These are phyloP conservation scores for Schoenoplectus tabernaemontani DNA, from an alignment of 202 grass and related monocot genomes.

Conservation along the genomic window DNA sequence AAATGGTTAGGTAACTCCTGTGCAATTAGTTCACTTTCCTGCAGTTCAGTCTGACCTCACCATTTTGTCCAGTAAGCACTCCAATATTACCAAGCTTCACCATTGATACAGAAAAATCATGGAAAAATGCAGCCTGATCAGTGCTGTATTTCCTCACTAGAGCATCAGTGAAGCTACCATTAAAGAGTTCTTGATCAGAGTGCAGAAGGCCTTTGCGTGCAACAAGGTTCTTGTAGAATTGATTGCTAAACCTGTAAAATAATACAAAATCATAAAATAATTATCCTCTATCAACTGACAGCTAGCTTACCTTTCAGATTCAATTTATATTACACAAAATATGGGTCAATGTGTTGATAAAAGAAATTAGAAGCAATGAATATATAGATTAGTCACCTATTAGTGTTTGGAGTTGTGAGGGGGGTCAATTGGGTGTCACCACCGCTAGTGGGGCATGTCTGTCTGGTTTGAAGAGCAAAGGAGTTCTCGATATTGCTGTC, in stretches of 20 bases:
- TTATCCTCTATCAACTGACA: neutral
- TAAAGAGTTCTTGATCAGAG: slow-evolving; percentile 42
- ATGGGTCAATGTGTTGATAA: neutral
- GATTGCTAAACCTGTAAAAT: slow-evolving; percentile 42
- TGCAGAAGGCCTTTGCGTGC: slow-evolving; percentile 32
- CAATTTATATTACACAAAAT: neutral
- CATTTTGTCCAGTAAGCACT: slow-evolving; percentile 36
- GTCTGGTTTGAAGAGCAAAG: slow-evolving; percentile 19
- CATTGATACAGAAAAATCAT: slow-evolving; percentile 42
- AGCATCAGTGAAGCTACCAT: slow-evolving; percentile 23
- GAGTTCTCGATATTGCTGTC: slow-evolving; percentile 22
- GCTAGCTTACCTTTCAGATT: neutral
- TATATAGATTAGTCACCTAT: neutral
- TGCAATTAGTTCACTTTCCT: slow-evolving; percentile 33
- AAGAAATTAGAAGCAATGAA: no score
- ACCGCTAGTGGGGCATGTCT: slow-evolving; percentile 27
- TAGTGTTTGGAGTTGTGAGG: slow-evolving; percentile 20
- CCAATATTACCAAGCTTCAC: slow-evolving; percentile 43
- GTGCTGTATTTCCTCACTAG: slow-evolving; percentile 34
- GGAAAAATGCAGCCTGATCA: slow-evolving; percentile 20
- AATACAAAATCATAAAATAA: neutral
- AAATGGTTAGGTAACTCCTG: neutral
- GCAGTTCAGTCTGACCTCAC: slow-evolving; percentile 46
- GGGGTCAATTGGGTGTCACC: slow-evolving; percentile 12
- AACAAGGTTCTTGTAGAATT: slow-evolving; percentile 53